Conservation (phyloP, 306 rosid species). For the Citrullus mucosospermus region DNA sequence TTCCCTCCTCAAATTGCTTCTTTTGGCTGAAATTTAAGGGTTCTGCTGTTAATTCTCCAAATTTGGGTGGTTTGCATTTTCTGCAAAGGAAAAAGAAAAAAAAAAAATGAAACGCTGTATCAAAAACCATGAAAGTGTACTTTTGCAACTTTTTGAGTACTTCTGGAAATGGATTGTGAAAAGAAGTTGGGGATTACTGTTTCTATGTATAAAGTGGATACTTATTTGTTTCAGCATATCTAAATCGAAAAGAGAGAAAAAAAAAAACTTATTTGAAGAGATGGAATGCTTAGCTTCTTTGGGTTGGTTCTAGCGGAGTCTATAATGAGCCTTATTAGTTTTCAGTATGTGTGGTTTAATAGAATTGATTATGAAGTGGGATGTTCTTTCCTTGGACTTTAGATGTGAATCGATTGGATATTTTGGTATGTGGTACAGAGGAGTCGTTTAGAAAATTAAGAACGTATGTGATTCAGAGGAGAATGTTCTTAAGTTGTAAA, state of each 20-base stretch:
- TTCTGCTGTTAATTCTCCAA: neutral
- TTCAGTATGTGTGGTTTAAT: neutral
- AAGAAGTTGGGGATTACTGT: neutral
- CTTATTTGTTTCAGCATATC: neutral
- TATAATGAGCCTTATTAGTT: neutral
- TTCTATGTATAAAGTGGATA: neutral
- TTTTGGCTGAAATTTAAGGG: neutral
- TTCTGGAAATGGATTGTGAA: neutral
- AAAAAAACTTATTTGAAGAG: neutral
- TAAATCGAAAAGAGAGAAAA: neutral
- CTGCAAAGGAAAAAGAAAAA: neutral
- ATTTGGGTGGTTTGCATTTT: neutral
- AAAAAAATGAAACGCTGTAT: neutral
- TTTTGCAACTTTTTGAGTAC: neutral
- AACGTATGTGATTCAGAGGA: too few species aligned
- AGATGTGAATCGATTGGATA: neutral
- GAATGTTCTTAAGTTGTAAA: too few species aligned
- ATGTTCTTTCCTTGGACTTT: neutral
- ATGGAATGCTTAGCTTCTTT: neutral
- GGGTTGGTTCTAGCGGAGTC: neutral
- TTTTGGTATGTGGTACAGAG: neutral
- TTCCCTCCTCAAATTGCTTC: neutral
- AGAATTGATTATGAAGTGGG: neutral
- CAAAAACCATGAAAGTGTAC: neutral
- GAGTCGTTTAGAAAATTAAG: neutral